Evolutionary conservation across 768 basidiomycete genomes (phyloP).

Genomic region (Kockovaella imperatae): DNA sequence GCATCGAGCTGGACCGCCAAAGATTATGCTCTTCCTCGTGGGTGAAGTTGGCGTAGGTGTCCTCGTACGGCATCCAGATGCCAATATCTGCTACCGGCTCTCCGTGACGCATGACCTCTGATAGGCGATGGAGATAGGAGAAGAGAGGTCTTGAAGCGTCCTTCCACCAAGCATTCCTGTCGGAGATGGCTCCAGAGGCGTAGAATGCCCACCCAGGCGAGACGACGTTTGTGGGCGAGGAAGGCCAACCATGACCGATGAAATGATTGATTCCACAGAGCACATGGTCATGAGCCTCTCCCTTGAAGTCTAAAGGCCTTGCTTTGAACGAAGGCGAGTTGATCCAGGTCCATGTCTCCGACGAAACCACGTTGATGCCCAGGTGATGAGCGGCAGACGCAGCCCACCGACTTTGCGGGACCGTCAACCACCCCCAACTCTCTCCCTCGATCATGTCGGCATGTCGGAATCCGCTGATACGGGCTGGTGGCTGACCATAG

Average conservation of each 20-base stretch:
- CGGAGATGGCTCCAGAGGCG: neutral
- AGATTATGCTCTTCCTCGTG: slow-evolving; percentile 1
- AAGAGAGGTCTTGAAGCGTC: neutral
- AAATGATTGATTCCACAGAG: slow-evolving; percentile 1
- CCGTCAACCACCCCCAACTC: neutral
- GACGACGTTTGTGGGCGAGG: neutral
- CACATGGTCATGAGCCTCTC: neutral
- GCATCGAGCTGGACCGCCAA: neutral
- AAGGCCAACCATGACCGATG: slow-evolving; percentile 1
- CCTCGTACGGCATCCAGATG: slow-evolving; percentile 2
- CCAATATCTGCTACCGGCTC: neutral
- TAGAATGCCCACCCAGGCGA: slow-evolving; percentile 3
- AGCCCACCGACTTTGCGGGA: neutral
- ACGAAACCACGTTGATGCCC: neutral
- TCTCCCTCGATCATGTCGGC: slow-evolving; percentile 2
- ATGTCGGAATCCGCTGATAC: neutral
- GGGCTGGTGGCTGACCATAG: neutral
- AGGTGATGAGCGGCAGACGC: slow-evolving; percentile 1
- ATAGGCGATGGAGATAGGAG: slow-evolving; percentile 2
- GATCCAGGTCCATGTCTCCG: neutral
- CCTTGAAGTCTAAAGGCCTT: slow-evolving; percentile 1
- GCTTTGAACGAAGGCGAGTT: neutral
- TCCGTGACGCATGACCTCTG: slow-evolving; percentile 5
- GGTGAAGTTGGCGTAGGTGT: slow-evolving; percentile 1
- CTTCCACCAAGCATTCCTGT: slow-evolving; percentile 3